Conservation (phyloP, 805 yeast genomes). For the Myxozyma melibiosi region DNA sequence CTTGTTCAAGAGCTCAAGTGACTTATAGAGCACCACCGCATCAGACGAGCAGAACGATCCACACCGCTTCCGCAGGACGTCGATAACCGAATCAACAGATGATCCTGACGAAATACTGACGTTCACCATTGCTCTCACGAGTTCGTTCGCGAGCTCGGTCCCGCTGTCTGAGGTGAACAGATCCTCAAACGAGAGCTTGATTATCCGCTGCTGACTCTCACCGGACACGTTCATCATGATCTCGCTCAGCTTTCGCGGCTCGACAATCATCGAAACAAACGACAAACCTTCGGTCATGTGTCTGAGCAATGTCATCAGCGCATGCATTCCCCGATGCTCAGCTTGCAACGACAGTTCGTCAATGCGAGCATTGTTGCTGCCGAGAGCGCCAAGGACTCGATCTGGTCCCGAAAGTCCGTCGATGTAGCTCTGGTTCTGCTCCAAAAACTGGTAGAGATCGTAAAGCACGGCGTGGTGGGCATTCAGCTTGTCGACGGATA, state of each 20-base stretch:
- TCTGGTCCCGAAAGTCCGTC: constrained; percentile 47
- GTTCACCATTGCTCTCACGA: constrained; percentile 85
- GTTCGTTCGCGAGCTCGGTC: constrained; percentile 73
- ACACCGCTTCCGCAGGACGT: constrained; percentile 86
- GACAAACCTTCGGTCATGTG: constrained; percentile 89
- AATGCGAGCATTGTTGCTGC: constrained; percentile 37
- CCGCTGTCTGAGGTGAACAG: constrained; percentile 72
- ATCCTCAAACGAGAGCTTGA: constrained; percentile 69
- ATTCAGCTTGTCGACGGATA: constrained; percentile 34
- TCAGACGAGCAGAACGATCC: constrained; percentile 92
- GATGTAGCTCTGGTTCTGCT: constrained; percentile 50
- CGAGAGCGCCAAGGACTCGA: constrained; percentile 23
- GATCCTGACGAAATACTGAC: constrained; percentile 89
- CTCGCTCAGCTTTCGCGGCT: constrained; percentile 44
- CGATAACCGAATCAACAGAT: constrained; percentile 86
- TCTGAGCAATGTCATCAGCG: constrained; percentile 71
- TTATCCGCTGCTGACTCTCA: constrained; percentile 68
- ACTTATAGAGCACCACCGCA: constrained; percentile 91
- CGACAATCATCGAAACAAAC: constrained; percentile 75
- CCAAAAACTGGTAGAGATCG: constrained; percentile 44
- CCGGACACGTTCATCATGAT: constrained; percentile 68
- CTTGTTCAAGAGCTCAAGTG: constrained; percentile 84
- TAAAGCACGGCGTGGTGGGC: constrained; percentile 39
- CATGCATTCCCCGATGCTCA: constrained; percentile 83
- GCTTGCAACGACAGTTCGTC: constrained; percentile 59